Conservation (phyloP, 179 eudicot genomes). For the Silene noctiflora region DNA sequence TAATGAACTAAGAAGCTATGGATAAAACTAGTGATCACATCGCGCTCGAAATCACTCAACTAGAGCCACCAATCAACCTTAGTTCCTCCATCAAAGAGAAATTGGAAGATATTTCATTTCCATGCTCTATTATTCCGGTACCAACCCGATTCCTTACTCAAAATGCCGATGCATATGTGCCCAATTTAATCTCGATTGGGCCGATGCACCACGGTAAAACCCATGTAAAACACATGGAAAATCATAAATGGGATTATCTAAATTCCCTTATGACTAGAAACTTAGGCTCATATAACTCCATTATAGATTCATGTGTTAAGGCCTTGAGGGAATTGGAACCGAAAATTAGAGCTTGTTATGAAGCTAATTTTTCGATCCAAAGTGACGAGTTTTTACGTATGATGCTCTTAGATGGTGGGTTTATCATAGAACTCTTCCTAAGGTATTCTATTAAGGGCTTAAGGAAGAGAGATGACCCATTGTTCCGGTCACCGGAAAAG, state of each 20-base stretch:
- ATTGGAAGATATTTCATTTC: conserved; percentile 35
- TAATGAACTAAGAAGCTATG: conserved; percentile 21
- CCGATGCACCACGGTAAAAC: conserved; percentile 44
- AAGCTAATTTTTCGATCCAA: conserved; percentile 16
- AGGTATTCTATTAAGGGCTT: conserved; percentile 35
- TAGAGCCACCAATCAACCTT: conserved; percentile 32
- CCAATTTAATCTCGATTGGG: conserved; percentile 53
- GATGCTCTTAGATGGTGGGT: conserved; percentile 53
- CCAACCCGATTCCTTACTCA: conserved; percentile 28
- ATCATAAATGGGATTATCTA: conserved; percentile 56
- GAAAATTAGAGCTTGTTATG: conserved; percentile 47
- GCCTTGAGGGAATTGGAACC: conserved; percentile 40
- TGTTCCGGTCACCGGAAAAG: conserved; percentile 29
- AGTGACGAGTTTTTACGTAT: conserved; percentile 43
- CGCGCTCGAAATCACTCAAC: conserved; percentile 31
- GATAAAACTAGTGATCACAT: conserved; percentile 18
- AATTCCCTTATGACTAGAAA: conserved; percentile 40
- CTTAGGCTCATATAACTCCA: conserved; percentile 22
- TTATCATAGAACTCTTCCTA: conserved; percentile 60
- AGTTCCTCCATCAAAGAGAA: conserved; percentile 34
- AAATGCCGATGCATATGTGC: conserved; percentile 29
- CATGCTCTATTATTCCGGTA: conserved; percentile 36
- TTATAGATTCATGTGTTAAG: conserved; percentile 34
- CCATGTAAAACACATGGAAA: conserved; percentile 35
- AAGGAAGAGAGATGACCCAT: conserved; percentile 51